Conservation (phyloP, 1,284 basidiomycete species). For the Chalciporus sp. region DNA sequence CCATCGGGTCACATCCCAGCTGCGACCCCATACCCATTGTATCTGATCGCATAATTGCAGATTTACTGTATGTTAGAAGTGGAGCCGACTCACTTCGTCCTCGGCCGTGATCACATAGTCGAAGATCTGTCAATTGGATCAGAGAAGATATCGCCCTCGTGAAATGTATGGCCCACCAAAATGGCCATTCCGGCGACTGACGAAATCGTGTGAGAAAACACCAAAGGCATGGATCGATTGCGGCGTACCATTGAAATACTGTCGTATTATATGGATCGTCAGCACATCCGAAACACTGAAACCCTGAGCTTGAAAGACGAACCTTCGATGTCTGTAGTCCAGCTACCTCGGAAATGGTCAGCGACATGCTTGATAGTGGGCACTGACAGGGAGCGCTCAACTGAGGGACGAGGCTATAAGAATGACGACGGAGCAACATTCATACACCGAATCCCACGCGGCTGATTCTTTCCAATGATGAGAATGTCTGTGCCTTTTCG, state of each 20-base stretch:
- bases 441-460: no score
- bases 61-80: not conserved
- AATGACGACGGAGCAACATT: no score
- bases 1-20: slow-evolving; percentile 17
- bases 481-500: no score
- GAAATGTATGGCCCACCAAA: slow-evolving; percentile 2
- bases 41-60: slow-evolving; percentile 1
- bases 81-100: slow-evolving; percentile 17
- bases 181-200: slow-evolving; percentile 16
- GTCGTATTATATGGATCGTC: not conserved
- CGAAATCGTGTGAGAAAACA: not conserved
- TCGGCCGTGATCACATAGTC: slow-evolving; percentile 21
- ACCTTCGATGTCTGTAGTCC: slow-evolving; percentile 21
- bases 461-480: no score
- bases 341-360: not conserved
- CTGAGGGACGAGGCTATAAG: no score
- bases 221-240: not conserved
- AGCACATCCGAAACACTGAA: not conserved
- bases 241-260: slow-evolving; percentile 21
- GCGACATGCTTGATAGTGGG: not conserved
- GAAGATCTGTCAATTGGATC: slow-evolving; percentile 10
- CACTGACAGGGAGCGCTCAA: not conserved
- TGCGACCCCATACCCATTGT: slow-evolving; percentile 20
- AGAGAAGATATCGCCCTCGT: not conserved
- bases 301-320: slow-evolving; percentile 7